Evolutionary conservation across 2,329 filamentous ascomycete species (phyloP).

Genomic region (Penicillium verrucosum): DNA sequence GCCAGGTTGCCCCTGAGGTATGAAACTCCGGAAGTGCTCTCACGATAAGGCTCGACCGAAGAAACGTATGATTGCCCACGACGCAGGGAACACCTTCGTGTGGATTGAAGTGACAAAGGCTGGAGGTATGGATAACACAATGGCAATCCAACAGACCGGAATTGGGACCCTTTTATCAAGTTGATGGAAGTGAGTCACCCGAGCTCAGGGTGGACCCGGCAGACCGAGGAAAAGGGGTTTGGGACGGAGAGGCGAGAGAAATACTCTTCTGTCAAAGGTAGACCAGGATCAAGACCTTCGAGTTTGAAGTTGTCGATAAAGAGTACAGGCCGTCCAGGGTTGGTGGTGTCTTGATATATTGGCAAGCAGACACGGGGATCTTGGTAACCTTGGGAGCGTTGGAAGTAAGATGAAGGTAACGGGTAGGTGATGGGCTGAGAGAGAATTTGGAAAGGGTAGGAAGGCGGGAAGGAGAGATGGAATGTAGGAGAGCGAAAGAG

Average conservation of each 20-base stretch:
- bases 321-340: slow-evolving; percentile 14
- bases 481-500: slow-evolving; percentile 7
- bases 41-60: neutral
- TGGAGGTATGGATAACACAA: neutral
- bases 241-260: neutral
- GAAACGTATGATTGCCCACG: slow-evolving; percentile 1
- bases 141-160: neutral
- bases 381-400: slow-evolving; percentile 5
- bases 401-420: slow-evolving; percentile 5
- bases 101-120: slow-evolving; percentile 4
- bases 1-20: slow-evolving; percentile 22
- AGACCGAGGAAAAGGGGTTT: slow-evolving; percentile 3
- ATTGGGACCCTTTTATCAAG: slow-evolving; percentile 1
- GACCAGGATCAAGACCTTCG: slow-evolving; percentile 2
- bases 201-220: slow-evolving; percentile 7
- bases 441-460: slow-evolving; percentile 3
- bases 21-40: slow-evolving; percentile 7
- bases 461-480: slow-evolving; percentile 11
- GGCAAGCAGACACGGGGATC: slow-evolving; percentile 3
- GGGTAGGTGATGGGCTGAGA: slow-evolving; percentile 8
- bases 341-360: slow-evolving; percentile 11
- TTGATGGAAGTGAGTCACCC: slow-evolving; percentile 10
- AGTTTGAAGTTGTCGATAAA: slow-evolving; percentile 10
- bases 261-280: slow-evolving; percentile 6
- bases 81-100: slow-evolving; percentile 1